Conservation (phyloP, 371 early-diverging fungal genomes). For the Mortierella sp. region DNA sequence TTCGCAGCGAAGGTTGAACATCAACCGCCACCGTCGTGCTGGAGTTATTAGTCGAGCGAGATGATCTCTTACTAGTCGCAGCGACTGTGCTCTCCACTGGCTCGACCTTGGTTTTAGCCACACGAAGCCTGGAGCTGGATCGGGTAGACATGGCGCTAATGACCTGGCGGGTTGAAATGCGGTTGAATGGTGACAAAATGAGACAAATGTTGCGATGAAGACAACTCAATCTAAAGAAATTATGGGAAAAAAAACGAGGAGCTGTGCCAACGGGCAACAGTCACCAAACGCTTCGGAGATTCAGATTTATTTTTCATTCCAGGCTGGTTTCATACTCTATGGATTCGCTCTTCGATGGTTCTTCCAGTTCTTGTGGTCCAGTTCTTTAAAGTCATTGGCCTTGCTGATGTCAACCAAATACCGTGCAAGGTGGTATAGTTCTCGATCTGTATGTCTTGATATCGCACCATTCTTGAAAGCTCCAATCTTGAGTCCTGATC, state of each 20-base stretch:
- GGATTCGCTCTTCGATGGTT: slow-evolving; percentile 26
- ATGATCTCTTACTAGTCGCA: neutral
- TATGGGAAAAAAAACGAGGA: too few species aligned
- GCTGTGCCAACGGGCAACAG: neutral
- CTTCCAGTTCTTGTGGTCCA: slow-evolving; percentile 66
- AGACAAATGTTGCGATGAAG: too few species aligned
- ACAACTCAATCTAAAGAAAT: too few species aligned
- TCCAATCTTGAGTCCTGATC: slow-evolving; percentile 69
- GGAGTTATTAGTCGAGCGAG: neutral
- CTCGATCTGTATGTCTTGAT: slow-evolving; percentile 60
- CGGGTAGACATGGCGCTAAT: slow-evolving; percentile 38
- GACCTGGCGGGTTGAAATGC: neutral
- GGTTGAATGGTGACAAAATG: neutral
- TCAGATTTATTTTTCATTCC: neutral
- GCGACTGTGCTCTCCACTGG: neutral
- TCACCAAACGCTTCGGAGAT: too few species aligned
- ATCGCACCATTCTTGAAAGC: slow-evolving; percentile 67
- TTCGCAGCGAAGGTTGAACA: neutral
- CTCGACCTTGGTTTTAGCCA: slow-evolving; percentile 19
- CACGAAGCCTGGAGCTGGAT: slow-evolving; percentile 37
- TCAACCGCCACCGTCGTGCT: neutral
- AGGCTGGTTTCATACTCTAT: neutral
- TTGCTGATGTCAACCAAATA: slow-evolving; percentile 65
- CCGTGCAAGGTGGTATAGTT: slow-evolving; percentile 61
- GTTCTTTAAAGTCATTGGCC: slow-evolving; percentile 57